Evolutionary conservation across 306 rosid genomes (phyloP).

Genomic region (Rubus parviflorus): DNA sequence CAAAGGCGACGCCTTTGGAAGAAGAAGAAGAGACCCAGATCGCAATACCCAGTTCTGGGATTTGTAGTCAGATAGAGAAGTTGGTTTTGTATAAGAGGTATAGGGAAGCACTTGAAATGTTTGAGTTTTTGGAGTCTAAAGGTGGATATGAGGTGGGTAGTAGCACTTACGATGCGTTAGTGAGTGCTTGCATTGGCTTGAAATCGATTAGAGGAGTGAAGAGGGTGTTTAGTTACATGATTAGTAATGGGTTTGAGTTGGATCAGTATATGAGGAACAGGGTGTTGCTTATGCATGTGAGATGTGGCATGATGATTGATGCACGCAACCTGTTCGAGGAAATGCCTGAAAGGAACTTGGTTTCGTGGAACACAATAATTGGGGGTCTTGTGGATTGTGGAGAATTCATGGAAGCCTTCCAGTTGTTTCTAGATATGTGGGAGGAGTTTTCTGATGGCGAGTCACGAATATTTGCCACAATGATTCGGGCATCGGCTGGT

Average conservation of each 20-base stretch:
- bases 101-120: constrained; percentile 73
- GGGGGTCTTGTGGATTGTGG: constrained; percentile 70
- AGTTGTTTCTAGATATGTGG: constrained; percentile 58
- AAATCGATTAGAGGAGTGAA: constrained; percentile 65
- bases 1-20: constrained; percentile 20
- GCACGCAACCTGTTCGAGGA: constrained; percentile 58
- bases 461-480: constrained; percentile 52
- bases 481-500: constrained; percentile 72
- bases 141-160: constrained; percentile 45
- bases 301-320: constrained; percentile 66
- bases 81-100: constrained; percentile 51
- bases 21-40: constrained; percentile 25
- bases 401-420: constrained; percentile 53
- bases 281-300: constrained; percentile 66
- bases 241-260: constrained; percentile 51
- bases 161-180: constrained; percentile 67
- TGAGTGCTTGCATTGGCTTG: constrained; percentile 69
- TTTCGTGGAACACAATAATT: constrained; percentile 65
- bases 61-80: constrained; percentile 74
- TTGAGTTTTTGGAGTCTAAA: constrained; percentile 69
- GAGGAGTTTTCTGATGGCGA: constrained; percentile 52
- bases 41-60: constrained; percentile 39
- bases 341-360: constrained; percentile 55
- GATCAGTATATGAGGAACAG: constrained; percentile 71
- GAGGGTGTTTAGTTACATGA: constrained; percentile 57